Percentiles rank a stretch among this genome's conserved stretches.
Evolutionary conservation across 345 rosid species (phyloP).

Genomic region (Eucalyptus marginata): DNA sequence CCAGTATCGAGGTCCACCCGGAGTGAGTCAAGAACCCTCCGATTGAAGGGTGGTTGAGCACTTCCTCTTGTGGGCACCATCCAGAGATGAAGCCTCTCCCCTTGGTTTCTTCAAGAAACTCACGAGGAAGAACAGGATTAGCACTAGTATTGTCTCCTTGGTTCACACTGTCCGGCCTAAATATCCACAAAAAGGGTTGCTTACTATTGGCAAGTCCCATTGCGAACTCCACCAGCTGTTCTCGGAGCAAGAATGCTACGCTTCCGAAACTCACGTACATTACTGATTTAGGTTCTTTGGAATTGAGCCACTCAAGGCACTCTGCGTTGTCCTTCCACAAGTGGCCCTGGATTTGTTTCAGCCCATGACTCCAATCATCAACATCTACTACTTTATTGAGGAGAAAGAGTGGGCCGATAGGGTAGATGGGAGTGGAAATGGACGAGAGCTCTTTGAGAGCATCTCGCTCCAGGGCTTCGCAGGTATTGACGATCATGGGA

Average conservation of each 20-base stretch:
- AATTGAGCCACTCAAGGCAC: slow-evolving; percentile 35
- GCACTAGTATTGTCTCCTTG: not conserved
- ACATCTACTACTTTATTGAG: not conserved
- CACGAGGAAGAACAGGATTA: slow-evolving; percentile 10
- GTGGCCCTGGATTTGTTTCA: slow-evolving; percentile 10
- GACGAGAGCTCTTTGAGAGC: slow-evolving; percentile 9
- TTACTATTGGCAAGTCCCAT: slow-evolving; percentile 46
- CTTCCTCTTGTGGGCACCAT: slow-evolving; percentile 48
- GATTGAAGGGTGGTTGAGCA: slow-evolving; percentile 27
- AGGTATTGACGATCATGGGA: slow-evolving; percentile 32
- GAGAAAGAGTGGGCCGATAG: slow-evolving; percentile 32
- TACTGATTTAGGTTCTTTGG: slow-evolving; percentile 26
- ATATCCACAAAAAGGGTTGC: slow-evolving; percentile 35
- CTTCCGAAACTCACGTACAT: slow-evolving; percentile 50
- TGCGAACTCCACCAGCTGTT: slow-evolving; percentile 38
- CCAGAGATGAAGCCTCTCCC: slow-evolving; percentile 14
- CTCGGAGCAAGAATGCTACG: slow-evolving; percentile 19
- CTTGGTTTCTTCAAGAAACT: slow-evolving; percentile 21
- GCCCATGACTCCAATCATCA: not conserved
- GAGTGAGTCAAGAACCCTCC: slow-evolving; percentile 47
- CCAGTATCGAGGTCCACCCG: slow-evolving; percentile 47
- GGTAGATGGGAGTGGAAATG: slow-evolving; percentile 14
- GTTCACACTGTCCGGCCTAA: slow-evolving; percentile 36
- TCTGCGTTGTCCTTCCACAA: slow-evolving; percentile 38
- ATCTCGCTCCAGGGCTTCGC: slow-evolving; percentile 25